Base-by-base conservation (phyloP, 257 asterid species). In the Buddleja alternifolia region DNA sequence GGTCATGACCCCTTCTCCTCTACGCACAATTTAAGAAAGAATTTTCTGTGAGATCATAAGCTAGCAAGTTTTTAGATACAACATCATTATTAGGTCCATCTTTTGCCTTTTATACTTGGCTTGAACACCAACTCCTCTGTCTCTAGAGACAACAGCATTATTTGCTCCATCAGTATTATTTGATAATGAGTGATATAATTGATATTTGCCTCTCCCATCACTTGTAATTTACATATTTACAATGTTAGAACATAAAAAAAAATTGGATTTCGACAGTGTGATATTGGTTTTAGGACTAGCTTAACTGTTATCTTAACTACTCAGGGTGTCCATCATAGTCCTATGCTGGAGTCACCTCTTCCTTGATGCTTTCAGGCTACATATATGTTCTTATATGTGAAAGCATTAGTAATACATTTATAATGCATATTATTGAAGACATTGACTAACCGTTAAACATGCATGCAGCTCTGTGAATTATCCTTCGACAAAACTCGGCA, bases 401-500 rank as follows among this genome's bases (percentile, higher is more conserved):
- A 29, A 29, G 2, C 5, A 5, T 29, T 29, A 29, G 34, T 51
- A 14, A 11, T 19, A 20, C 32, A 20, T 51, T 51, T 51, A 8
- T 29, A 21, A 51, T 51, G 57, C 10, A 51, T 19, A 21, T 0
- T 16, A 15, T 10, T 16, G 54, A 16, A 48, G 11, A 29, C 34
- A 37, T 48, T 74, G 46, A 63, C 76, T 60, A 69, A 65, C 65
- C 10, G 57, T 78, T 42, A 10, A 37, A 37, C 47, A 21, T 72
- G 24, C 67, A 41, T 80, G 86, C 97, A 91, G 97, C 96, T 91
- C 53, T 78, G 96, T 79, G 97, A 91, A 86, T 67, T 91, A 81
- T 88, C 96, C 71, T 91, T 91, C 79, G 84, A 91, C 72, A 88
- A 91, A 82, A 88, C 96, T 67, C 93, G 95, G 66, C 93, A 88